phyloP scores from a whole-genome alignment of 2,329 filamentous ascomycete species.

The Epicoccum nigrum region DNA sequence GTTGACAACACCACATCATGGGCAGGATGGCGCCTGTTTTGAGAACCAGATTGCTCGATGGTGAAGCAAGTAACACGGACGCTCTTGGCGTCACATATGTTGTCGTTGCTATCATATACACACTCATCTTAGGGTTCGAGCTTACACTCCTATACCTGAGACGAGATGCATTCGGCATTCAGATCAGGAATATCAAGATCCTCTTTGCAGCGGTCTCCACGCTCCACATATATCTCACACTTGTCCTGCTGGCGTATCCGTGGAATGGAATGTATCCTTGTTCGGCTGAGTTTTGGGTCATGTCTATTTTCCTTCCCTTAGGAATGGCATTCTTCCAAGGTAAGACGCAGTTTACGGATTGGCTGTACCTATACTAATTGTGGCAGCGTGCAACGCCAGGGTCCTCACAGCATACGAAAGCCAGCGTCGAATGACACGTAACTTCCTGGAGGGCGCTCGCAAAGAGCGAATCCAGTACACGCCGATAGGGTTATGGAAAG shows the following conservation, averaged over 20 bases:
- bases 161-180: conserved; percentile 40
- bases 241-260: conserved; percentile 47
- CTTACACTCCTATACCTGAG: conserved; percentile 39
- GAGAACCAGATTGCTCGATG: conserved; percentile 36
- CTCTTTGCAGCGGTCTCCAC: conserved; percentile 43
- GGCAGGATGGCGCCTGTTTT: conserved; percentile 41
- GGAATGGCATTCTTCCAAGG: conserved; percentile 50
- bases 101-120: conserved; percentile 41
- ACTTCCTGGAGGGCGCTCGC: conserved; percentile 44
- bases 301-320: conserved; percentile 46
- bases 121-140: conserved; percentile 38
- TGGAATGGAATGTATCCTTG: conserved; percentile 45
- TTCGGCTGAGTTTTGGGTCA: conserved; percentile 48
- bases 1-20: conserved; percentile 27
- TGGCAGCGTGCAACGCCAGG: conserved; percentile 43
- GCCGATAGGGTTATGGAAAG: conserved; percentile 36
- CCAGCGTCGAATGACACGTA: conserved; percentile 40
- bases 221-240: conserved; percentile 46
- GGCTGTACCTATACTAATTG: conserved; percentile 5
- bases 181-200: conserved; percentile 41
- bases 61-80: conserved; percentile 39
- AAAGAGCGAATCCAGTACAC: conserved; percentile 42
- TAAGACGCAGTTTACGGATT: conserved; percentile 8
- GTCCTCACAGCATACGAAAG: conserved; percentile 46
- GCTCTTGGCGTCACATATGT: conserved; percentile 43